phyloP scores from a whole-genome alignment of 306 rosid genomes.

The Geum urbanum region DNA sequence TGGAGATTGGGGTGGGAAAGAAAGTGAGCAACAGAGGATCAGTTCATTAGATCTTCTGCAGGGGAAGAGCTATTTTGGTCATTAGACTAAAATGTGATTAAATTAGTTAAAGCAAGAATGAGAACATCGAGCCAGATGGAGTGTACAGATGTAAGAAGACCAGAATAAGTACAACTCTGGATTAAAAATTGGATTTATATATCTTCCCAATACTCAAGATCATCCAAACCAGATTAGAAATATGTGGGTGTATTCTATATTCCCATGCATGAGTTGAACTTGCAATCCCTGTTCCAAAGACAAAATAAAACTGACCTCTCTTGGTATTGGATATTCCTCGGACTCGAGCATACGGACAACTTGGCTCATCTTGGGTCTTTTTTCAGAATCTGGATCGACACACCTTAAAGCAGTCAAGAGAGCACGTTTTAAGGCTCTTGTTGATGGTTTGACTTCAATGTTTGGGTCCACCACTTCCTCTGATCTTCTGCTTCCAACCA shows the following conservation, averaged over 20 bases:
- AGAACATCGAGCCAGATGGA: neutral
- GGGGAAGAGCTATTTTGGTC: neutral
- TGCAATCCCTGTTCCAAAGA: neutral
- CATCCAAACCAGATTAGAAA: neutral
- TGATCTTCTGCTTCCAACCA: constrained; percentile 87
- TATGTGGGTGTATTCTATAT: neutral
- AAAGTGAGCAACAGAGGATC: neutral
- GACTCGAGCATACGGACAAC: constrained; percentile 95
- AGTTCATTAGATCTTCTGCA: constrained; percentile 3
- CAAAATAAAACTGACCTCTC: constrained; percentile 57
- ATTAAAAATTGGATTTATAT: neutral
- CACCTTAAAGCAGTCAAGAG: constrained; percentile 91
- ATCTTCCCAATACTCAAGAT: neutral
- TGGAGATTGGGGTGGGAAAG: neutral
- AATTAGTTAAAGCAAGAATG: neutral
- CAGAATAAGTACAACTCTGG: neutral
- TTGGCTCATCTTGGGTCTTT: constrained; percentile 93
- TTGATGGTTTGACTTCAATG: constrained; percentile 74
- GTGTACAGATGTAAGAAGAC: neutral
- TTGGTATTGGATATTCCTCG: constrained; percentile 72
- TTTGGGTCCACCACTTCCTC: constrained; percentile 89
- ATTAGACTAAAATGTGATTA: neutral
- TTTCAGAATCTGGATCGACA: constrained; percentile 88
- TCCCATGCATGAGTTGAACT: neutral
- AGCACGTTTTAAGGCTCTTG: constrained; percentile 76